Percentiles rank a stretch among this genome's conserved stretches.
These are phyloP conservation scores for Rhizopogon vesiculosus DNA, from an alignment of 768 basidiomycete species.

Conservation along the genomic window DNA sequence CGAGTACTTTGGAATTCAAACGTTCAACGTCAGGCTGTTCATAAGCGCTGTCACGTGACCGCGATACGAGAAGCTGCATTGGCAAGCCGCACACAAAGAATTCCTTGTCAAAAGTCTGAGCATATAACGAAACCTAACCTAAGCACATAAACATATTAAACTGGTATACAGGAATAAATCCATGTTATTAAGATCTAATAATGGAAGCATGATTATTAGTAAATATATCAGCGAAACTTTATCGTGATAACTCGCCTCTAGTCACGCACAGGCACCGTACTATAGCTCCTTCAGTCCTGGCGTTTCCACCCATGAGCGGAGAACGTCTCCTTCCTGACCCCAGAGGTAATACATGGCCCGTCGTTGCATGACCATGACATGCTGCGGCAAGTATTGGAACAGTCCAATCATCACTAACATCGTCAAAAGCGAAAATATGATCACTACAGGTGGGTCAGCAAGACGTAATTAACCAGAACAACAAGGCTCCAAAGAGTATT, in stretches of 20 bases:
- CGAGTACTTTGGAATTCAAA: neutral
- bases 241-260: slow-evolving; percentile 7
- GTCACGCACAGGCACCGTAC: neutral
- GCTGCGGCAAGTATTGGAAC: slow-evolving; percentile 55
- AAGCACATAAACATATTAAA: neutral
- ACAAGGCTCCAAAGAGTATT: neutral
- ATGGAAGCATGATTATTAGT: neutral
- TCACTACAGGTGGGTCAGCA: slow-evolving; percentile 29
- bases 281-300: slow-evolving; percentile 25
- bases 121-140: slow-evolving; percentile 15
- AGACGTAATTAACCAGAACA: neutral
- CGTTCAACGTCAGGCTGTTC: too few relatives aligned
- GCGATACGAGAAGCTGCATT: neutral
- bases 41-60: neutral
- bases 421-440: slow-evolving; percentile 35
- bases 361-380: slow-evolving; percentile 47
- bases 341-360: slow-evolving; percentile 62
- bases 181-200: neutral
- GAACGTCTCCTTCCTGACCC: slow-evolving; percentile 42
- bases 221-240: neutral
- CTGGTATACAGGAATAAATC: slow-evolving; percentile 8
- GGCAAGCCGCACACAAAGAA: neutral
- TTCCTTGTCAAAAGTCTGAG: slow-evolving; percentile 1
- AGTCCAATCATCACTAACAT: slow-evolving; percentile 47
- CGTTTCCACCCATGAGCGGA: slow-evolving; percentile 24